phyloP scores from a whole-genome alignment of 208 protist species.

The Crithidia sp. region DNA sequence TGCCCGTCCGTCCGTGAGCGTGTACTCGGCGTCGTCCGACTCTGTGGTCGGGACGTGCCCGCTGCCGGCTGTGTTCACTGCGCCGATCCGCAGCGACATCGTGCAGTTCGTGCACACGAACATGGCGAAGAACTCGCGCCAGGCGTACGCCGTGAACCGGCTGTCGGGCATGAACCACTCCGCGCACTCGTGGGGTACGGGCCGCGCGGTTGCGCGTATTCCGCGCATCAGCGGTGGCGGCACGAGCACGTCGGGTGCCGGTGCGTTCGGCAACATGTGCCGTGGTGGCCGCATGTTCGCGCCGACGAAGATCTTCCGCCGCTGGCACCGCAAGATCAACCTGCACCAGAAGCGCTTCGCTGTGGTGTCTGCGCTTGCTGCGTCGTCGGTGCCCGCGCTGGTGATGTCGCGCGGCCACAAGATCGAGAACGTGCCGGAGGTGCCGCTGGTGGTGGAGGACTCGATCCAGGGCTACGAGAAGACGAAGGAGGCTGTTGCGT shows the following conservation, averaged over 20 bases:
- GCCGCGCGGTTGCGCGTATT: constrained; percentile 99
- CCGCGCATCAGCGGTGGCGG: constrained; percentile 98
- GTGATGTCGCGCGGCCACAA: constrained; percentile 99
- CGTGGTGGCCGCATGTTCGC: constrained; percentile 99
- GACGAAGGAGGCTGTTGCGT: constrained; percentile 95
- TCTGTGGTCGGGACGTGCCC: constrained; percentile 74
- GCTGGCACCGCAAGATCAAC: constrained; percentile 98
- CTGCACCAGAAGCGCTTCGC: constrained; percentile 97
- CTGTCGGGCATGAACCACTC: constrained; percentile 97
- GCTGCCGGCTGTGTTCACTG: constrained; percentile 86
- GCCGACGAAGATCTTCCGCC: constrained; percentile 97
- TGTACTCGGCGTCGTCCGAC: constrained; percentile 86
- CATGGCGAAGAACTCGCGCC: constrained; percentile 98
- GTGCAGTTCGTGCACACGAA: constrained; percentile 96
- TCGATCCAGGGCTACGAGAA: constrained; percentile 91
- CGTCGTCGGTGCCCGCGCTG: constrained; percentile 95
- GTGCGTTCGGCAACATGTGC: constrained; percentile 99
- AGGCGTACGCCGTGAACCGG: constrained; percentile 96
- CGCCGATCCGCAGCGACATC: constrained; percentile 85
- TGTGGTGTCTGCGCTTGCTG: constrained; percentile 97
- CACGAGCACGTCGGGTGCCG: constrained; percentile 98
- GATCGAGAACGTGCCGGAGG: constrained; percentile 94
- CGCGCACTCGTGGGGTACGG: constrained; percentile 99
- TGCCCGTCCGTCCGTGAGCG: constrained; percentile 85
- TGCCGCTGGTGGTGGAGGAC: constrained; percentile 97